phyloP scores from a whole-genome alignment of 306 rosid species.

The Pterocarpus macrocarpus region DNA sequence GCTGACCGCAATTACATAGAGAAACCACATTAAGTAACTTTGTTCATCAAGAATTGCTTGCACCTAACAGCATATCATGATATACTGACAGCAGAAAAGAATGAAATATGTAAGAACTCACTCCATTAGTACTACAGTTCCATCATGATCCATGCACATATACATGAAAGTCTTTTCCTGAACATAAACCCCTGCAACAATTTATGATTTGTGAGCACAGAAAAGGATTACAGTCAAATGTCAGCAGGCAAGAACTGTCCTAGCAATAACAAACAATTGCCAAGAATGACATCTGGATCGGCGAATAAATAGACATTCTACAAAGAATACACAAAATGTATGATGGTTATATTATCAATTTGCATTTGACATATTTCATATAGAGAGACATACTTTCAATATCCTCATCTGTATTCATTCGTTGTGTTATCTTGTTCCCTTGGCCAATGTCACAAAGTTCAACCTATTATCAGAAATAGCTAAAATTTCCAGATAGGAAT shows the following conservation, averaged over 20 bases:
- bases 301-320: slow-evolving; percentile 24
- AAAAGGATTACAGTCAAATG: slow-evolving; percentile 32
- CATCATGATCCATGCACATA: slow-evolving; percentile 92
- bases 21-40: slow-evolving; percentile 41
- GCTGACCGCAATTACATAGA: slow-evolving; percentile 59
- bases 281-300: neutral
- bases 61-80: slow-evolving; percentile 17
- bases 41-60: slow-evolving; percentile 24
- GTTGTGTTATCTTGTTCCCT: slow-evolving; percentile 83
- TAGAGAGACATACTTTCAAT: slow-evolving; percentile 75
- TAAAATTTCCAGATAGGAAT: slow-evolving; percentile 20
- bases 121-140: slow-evolving; percentile 88
- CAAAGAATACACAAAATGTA: slow-evolving; percentile 17
- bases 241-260: slow-evolving; percentile 22
- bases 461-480: slow-evolving; percentile 66
- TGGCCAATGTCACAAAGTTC: slow-evolving; percentile 88
- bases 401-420: slow-evolving; percentile 75
- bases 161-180: slow-evolving; percentile 69
- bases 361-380: slow-evolving; percentile 34
- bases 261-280: slow-evolving; percentile 10
- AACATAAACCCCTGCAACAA: slow-evolving; percentile 75
- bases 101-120: slow-evolving; percentile 58
- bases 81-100: slow-evolving; percentile 19
- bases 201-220: slow-evolving; percentile 38
- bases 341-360: slow-evolving; percentile 20